Base-by-base conservation (phyloP, 192 early-diverging fungal species). In the Cetraspora pellucida region DNA sequence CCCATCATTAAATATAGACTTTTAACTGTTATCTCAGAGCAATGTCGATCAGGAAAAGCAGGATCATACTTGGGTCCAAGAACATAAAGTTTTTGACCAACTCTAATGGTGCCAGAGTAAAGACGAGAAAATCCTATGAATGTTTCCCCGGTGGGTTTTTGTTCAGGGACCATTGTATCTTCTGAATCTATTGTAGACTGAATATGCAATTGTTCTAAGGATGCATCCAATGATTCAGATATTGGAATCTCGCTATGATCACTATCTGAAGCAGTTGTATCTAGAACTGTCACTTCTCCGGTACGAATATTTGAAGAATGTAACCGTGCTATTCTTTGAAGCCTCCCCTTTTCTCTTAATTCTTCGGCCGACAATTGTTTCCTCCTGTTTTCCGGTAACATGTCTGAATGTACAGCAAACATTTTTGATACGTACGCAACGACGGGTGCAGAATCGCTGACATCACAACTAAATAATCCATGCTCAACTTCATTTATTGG, bases 1-100 rank as follows among this genome's bases (percentile, higher is more conserved):
- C 98, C 98, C 98, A 99, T 99, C 82, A 98, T 89, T 87, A 99
- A 85, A 65, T 95, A 99, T 52, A 99, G 82, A 45, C 85, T 87
- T 47, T 92, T 81, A 44, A 98, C 89, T 0, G 82, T 91, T 27
- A 97, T 84, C 78, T 95, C 88, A 37, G 90, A 87, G 49, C 90
- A 86, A 71, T 91, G 87, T 31, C 80, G 70, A 6, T 82, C 82
- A 2, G 90, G 88, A 3, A 87, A 70, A 25, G 78, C 78, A 13
- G 94, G 92, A 54, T 94, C 89, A 81, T 94, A 98, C 82, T 98
- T 99, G 54, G 98, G 98, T 57, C 95, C 95, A 57, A 99, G 81
- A 0, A 97, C 94, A 82, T 94, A 90, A 23, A 98, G 72, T 50
- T 80, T 92, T 70, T 98, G 93, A 2, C 98, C 98, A 0, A 93